Conservation (phyloP, 1,139 yeast genomes). For the Diutina rugosa region DNA sequence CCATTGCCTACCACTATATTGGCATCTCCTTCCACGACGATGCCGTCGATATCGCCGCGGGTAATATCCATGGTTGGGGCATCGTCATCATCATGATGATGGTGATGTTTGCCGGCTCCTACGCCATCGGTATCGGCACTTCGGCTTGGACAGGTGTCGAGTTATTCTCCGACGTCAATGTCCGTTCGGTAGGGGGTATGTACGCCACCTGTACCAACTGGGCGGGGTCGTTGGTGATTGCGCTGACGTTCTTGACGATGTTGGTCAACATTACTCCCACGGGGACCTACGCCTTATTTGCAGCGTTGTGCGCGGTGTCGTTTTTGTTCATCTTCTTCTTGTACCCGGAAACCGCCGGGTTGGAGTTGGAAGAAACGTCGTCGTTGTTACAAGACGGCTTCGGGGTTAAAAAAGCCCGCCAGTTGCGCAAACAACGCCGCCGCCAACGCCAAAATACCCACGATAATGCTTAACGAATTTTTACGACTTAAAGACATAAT, state of each 20-base stretch:
- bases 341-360: slow-evolving; percentile 85
- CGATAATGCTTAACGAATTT: not conserved
- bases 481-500: not conserved
- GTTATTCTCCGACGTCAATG: slow-evolving; percentile 76
- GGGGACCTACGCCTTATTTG: slow-evolving; percentile 86
- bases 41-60: slow-evolving; percentile 25
- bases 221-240: slow-evolving; percentile 87
- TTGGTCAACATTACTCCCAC: slow-evolving; percentile 85
- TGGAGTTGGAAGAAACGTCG: slow-evolving; percentile 87
- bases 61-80: slow-evolving; percentile 72
- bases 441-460: not conserved
- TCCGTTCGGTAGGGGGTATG: slow-evolving; percentile 85
- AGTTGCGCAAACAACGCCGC: slow-evolving; percentile 12
- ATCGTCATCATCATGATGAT: slow-evolving; percentile 71
- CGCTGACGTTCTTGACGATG: slow-evolving; percentile 90
- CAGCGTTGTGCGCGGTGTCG: slow-evolving; percentile 63
- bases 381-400: slow-evolving; percentile 70
- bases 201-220: slow-evolving; percentile 92
- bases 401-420: slow-evolving; percentile 60
- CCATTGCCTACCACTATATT: slow-evolving; percentile 81
- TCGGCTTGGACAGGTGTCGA: slow-evolving; percentile 98
- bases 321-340: slow-evolving; percentile 65
- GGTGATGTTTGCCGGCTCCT: slow-evolving; percentile 78
- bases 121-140: slow-evolving; percentile 91
- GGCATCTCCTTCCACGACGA: slow-evolving; percentile 41